Conservation (phyloP, 768 basidiomycete species). For the Calvatia gigantea region DNA sequence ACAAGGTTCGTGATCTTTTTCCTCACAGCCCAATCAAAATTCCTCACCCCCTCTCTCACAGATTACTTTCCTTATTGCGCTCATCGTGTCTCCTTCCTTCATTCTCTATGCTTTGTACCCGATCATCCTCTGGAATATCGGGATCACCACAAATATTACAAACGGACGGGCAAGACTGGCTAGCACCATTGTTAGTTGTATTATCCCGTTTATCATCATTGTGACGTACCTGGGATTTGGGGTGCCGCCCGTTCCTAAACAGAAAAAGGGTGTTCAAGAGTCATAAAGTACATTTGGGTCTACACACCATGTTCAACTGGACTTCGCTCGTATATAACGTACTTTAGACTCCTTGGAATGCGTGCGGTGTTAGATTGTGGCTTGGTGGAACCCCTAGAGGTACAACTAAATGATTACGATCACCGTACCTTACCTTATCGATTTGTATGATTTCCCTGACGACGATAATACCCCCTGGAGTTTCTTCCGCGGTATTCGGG, state of each 20-base stretch:
- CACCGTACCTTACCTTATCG: no score
- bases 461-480: no score
- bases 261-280: not conserved
- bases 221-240: not conserved
- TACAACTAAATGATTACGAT: no score
- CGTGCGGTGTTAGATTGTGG: no score
- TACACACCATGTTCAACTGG: no score
- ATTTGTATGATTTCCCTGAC: no score
- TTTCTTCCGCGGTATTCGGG: no score
- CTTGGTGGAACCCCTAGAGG: no score
- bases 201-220: not conserved
- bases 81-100: not conserved
- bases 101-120: not conserved
- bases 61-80: not conserved
- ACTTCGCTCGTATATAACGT: no score
- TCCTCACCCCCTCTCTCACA: not conserved
- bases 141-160: not conserved
- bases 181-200: not conserved
- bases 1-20: not conserved
- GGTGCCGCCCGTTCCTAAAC: not conserved
- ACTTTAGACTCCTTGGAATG: no score
- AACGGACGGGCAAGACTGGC: not conserved
- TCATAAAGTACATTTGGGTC: no score
- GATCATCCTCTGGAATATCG: not conserved
- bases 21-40: no score